Percentiles rank a stretch among this genome's conserved stretches.
Conservation (phyloP, 2,329 filamentous ascomycete genomes). For the Sporothrix brasiliensis region DNA sequence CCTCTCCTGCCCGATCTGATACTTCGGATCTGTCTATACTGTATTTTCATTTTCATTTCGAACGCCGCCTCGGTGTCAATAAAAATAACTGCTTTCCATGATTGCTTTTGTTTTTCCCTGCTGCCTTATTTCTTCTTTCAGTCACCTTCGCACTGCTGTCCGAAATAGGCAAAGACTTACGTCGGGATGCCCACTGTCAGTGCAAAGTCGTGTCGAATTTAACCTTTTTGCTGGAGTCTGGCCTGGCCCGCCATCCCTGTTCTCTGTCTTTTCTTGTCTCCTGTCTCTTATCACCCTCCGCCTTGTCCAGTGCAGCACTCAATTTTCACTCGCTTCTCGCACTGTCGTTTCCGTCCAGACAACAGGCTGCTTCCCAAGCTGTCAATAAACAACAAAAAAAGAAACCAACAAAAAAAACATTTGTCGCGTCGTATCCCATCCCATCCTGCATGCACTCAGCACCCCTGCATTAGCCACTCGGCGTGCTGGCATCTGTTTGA, state of each 20-base stretch:
- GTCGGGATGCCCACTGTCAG: neutral
- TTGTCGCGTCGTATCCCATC: constrained; percentile 6
- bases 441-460: constrained; percentile 22
- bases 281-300: neutral
- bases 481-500: constrained; percentile 17
- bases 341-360: neutral
- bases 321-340: neutral
- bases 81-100: neutral
- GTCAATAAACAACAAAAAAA: neutral
- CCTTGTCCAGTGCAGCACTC: neutral
- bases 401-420: too few relatives aligned
- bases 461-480: constrained; percentile 29
- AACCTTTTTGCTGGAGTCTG: constrained; percentile 6
- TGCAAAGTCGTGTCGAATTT: constrained; percentile 14
- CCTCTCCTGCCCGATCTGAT: neutral
- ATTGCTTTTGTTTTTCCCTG: neutral
- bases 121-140: constrained; percentile 2
- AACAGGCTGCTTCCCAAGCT: neutral
- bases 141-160: constrained; percentile 23
- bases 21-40: neutral
- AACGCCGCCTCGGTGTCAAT: neutral
- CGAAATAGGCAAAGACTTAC: constrained; percentile 8
- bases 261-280: neutral
- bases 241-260: constrained; percentile 15
- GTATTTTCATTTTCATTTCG: neutral